These are phyloP conservation scores for Amanita inopinata DNA, from an alignment of 768 basidiomycete species.

Conservation along the genomic window DNA sequence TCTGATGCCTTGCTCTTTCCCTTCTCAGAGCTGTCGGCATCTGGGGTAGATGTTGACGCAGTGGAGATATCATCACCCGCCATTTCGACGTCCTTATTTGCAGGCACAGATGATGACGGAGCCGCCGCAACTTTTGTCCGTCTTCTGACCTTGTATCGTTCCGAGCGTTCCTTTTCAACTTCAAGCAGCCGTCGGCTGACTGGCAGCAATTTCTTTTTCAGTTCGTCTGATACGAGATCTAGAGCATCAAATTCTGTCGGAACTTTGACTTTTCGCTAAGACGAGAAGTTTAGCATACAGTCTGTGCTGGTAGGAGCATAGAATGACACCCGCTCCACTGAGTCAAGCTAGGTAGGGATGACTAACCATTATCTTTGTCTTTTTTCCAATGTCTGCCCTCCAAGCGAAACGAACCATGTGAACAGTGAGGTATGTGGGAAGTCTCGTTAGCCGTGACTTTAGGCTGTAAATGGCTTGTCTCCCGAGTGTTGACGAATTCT, in stretches of 20 bases:
- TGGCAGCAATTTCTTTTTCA: conserved; percentile 62
- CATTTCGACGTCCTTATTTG: conserved; percentile 14
- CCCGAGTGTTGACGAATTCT: conserved; percentile 69
- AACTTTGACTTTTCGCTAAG: conserved; percentile 86
- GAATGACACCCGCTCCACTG: not conserved
- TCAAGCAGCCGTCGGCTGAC: conserved; percentile 66
- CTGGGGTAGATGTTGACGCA: conserved; percentile 15
- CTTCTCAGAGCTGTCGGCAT: conserved; percentile 15
- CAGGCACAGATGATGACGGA: conserved; percentile 16
- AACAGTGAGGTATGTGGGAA: conserved; percentile 79
- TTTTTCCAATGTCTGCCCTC: conserved; percentile 83
- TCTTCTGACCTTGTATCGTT: conserved; percentile 75
- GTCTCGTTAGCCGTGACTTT: conserved; percentile 68
- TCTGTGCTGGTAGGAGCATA: too few species aligned
- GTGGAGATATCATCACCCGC: conserved; percentile 14
- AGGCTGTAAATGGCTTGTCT: conserved; percentile 78
- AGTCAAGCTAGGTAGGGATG: not conserved
- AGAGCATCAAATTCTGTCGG: conserved; percentile 79
- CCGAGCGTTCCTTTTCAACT: conserved; percentile 73
- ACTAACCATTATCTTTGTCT: conserved; percentile 92
- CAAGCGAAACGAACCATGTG: conserved; percentile 98
- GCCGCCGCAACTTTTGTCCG: conserved; percentile 45
- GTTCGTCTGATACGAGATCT: conserved; percentile 73
- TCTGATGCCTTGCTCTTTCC: conserved; percentile 25
- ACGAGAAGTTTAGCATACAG: too few species aligned